Conservation (phyloP, 2,329 filamentous ascomycete species). For the Emergomyces africanus region DNA sequence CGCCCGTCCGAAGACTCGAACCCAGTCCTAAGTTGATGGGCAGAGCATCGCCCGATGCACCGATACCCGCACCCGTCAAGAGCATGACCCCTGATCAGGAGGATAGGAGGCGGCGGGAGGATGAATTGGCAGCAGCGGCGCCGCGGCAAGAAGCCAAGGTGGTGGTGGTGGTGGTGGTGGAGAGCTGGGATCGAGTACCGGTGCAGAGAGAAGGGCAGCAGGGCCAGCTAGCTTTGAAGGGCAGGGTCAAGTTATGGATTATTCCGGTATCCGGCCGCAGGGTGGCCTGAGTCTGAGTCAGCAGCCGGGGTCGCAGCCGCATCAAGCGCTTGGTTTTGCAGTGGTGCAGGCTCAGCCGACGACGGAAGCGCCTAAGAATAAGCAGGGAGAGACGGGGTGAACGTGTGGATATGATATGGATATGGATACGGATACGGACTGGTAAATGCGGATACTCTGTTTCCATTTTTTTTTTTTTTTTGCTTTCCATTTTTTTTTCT, state of each 20-base stretch:
- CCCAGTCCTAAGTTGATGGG: constrained; percentile 34
- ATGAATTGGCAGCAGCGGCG: constrained; percentile 16
- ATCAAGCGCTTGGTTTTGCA: neutral
- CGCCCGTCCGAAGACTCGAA: constrained; percentile 29
- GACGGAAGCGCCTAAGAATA: too few relatives aligned
- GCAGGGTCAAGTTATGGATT: neutral
- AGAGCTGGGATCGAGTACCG: neutral
- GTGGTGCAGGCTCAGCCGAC: neutral
- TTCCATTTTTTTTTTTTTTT: neutral
- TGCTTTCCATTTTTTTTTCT: too few relatives aligned
- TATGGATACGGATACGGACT: neutral
- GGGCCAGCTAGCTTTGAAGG: neutral
- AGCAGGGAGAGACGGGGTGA: neutral
- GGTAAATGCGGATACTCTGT: neutral
- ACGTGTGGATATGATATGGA: too few relatives aligned
- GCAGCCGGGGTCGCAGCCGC: neutral
- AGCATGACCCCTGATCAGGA: constrained; percentile 33
- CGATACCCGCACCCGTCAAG: constrained; percentile 30
- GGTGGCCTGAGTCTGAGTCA: neutral
- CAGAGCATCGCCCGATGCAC: constrained; percentile 29
- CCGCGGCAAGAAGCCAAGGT: neutral
- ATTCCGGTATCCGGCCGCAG: neutral
- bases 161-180: too few relatives aligned
- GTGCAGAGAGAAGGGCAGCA: neutral
- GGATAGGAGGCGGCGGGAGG: constrained; percentile 27